These are phyloP conservation scores for Halenospora varia DNA, from an alignment of 495 filamentous ascomycete genomes.

Conservation along the genomic window DNA sequence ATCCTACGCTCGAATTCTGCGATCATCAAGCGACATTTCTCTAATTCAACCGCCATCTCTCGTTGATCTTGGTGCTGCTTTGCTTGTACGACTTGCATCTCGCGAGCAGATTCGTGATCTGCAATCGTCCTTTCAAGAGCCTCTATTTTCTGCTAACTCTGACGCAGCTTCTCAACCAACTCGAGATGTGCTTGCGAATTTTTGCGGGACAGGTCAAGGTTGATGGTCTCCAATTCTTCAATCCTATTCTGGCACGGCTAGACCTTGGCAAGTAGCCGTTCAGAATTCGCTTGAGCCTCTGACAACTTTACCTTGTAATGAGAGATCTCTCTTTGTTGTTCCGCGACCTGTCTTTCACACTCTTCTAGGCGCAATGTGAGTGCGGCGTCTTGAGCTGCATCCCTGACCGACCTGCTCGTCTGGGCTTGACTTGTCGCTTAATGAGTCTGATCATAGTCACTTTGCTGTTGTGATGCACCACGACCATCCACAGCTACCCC, in stretches of 20 bases:
- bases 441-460: slow-evolving; percentile 1
- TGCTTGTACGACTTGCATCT: slow-evolving; percentile 16
- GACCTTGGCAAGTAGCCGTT: slow-evolving; percentile 11
- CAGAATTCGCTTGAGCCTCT: slow-evolving; percentile 8
- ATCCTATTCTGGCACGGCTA: slow-evolving; percentile 7
- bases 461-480: neutral
- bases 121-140: slow-evolving; percentile 9
- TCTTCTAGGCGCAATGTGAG: slow-evolving; percentile 5
- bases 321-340: slow-evolving; percentile 12
- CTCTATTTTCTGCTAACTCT: slow-evolving; percentile 2
- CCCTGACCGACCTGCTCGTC: slow-evolving; percentile 9
- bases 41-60: slow-evolving; percentile 11
- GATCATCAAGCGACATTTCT: slow-evolving; percentile 18
- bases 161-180: slow-evolving; percentile 8
- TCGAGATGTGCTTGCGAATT: slow-evolving; percentile 4
- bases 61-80: slow-evolving; percentile 16
- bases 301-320: slow-evolving; percentile 9
- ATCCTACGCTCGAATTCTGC: slow-evolving; percentile 18
- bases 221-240: slow-evolving; percentile 10
- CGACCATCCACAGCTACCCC: slow-evolving; percentile 1
- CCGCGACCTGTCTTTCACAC: slow-evolving; percentile 9
- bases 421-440: slow-evolving; percentile 3
- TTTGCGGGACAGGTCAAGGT: neutral
- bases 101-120: slow-evolving; percentile 3
- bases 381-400: slow-evolving; percentile 6